Percentiles rank a stretch among this genome's conserved stretches.
Evolutionary conservation across 768 basidiomycete species (phyloP).

Genomic region (Gymnopilus junonius): DNA sequence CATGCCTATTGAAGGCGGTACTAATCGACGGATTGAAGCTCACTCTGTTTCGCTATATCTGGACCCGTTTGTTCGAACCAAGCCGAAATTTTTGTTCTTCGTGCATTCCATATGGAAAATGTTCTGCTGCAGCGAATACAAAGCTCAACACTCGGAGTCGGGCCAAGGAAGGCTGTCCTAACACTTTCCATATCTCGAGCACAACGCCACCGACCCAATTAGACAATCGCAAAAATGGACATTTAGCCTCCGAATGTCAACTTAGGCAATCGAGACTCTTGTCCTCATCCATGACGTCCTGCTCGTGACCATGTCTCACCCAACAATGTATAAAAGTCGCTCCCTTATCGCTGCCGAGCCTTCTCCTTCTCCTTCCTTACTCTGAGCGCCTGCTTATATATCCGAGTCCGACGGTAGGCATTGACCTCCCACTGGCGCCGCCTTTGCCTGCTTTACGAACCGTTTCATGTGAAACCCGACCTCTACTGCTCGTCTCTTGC

Average conservation of each 20-base stretch:
- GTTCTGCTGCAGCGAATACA: too few relatives aligned
- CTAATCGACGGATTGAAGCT: too few relatives aligned
- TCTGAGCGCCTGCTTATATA: background rate
- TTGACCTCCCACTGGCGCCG: background rate
- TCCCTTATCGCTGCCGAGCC: background rate
- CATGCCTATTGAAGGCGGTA: too few relatives aligned
- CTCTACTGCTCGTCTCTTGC: background rate
- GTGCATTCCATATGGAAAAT: too few relatives aligned
- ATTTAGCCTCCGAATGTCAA: background rate
- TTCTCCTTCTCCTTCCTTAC: background rate
- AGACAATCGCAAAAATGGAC: background rate
- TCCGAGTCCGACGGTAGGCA: background rate
- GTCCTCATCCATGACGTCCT: background rate
- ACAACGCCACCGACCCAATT: background rate
- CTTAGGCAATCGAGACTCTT: background rate
- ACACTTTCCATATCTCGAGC: background rate
- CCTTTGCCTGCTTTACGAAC: background rate
- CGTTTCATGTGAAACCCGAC: background rate
- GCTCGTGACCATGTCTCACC: conserved; percentile 1
- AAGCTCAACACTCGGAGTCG: too few relatives aligned
- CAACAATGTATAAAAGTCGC: background rate
- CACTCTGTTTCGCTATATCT: too few relatives aligned
- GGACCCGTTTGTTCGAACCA: too few relatives aligned
- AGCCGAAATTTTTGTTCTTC: too few relatives aligned
- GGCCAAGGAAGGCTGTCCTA: too few relatives aligned